A percentile compares a stretch with the other conserved stretches of the same genome.
Conservation (phyloP, 257 asterid genomes). For the Fraxinus cuspidata region DNA sequence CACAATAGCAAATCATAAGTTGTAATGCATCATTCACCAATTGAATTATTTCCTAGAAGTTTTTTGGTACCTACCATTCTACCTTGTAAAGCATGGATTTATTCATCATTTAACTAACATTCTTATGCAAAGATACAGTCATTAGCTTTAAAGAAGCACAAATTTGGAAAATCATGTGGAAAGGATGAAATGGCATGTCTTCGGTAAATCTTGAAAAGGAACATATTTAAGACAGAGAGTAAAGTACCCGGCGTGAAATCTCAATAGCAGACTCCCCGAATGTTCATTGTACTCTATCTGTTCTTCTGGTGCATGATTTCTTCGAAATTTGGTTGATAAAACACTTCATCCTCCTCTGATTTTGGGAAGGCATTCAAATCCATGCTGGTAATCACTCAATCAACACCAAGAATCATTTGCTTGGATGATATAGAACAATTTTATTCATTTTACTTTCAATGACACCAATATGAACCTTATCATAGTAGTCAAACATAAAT, state of each 20-base stretch:
- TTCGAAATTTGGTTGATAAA: constrained; percentile 56
- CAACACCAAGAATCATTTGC: constrained; percentile 49
- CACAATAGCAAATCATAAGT: constrained; percentile 7
- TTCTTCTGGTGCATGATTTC: constrained; percentile 53
- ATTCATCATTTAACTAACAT: neutral
- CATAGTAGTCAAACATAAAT: neutral
- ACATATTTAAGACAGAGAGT: constrained; percentile 12
- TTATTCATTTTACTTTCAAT: neutral
- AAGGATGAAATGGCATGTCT: constrained; percentile 11
- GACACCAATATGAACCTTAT: neutral
- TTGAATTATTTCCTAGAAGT: neutral
- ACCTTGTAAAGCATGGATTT: neutral
- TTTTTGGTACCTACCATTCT: neutral
- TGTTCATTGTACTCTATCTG: constrained; percentile 49
- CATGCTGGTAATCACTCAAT: constrained; percentile 71
- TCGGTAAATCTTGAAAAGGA: constrained; percentile 11
- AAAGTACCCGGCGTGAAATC: constrained; percentile 69
- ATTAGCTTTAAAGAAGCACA: neutral
- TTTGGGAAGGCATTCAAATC: constrained; percentile 92
- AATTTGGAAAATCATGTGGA: constrained; percentile 14
- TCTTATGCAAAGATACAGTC: neutral
- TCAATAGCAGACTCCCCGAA: constrained; percentile 54
- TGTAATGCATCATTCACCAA: neutral
- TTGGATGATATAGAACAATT: neutral
- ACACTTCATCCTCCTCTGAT: constrained; percentile 90